Evolutionary conservation across 192 early-diverging fungal species (phyloP).

Genomic region (Dissophora globulifera): DNA sequence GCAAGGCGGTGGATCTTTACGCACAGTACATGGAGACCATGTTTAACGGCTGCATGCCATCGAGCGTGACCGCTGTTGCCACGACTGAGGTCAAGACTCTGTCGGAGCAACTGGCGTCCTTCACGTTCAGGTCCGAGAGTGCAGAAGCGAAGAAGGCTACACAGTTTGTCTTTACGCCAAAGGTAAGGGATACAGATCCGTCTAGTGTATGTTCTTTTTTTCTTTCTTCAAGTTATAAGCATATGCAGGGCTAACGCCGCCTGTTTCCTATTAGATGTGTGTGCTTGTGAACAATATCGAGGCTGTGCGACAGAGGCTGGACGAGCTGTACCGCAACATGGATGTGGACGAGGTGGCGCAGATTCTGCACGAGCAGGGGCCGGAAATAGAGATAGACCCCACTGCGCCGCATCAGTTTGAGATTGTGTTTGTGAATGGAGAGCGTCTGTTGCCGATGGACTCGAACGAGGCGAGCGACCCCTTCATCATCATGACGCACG

Average conservation of each 20-base stretch:
- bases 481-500: constrained; percentile 70
- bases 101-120: constrained; percentile 52
- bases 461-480: constrained; percentile 70
- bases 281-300: constrained; percentile 70
- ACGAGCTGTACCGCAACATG: constrained; percentile 65
- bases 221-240: background rate
- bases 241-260: background rate
- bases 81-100: constrained; percentile 31
- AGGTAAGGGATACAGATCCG: too few relatives aligned
- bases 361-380: constrained; percentile 50
- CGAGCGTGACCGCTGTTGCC: constrained; percentile 37
- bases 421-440: constrained; percentile 75
- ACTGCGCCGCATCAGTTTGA: constrained; percentile 67
- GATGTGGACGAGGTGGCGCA: constrained; percentile 64
- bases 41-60: constrained; percentile 57
- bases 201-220: background rate
- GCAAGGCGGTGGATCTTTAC: constrained; percentile 73
- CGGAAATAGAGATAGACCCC: constrained; percentile 23
- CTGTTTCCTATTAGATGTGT: constrained; percentile 55
- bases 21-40: constrained; percentile 58
- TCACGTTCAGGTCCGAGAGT: constrained; percentile 51
- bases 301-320: constrained; percentile 59
- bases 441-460: constrained; percentile 69
- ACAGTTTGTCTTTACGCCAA: constrained; percentile 61
- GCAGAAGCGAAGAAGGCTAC: constrained; percentile 49